A percentile compares a stretch with the other conserved stretches of the same genome.
Conservation (phyloP, 345 rosid species). For the Acer negundo region DNA sequence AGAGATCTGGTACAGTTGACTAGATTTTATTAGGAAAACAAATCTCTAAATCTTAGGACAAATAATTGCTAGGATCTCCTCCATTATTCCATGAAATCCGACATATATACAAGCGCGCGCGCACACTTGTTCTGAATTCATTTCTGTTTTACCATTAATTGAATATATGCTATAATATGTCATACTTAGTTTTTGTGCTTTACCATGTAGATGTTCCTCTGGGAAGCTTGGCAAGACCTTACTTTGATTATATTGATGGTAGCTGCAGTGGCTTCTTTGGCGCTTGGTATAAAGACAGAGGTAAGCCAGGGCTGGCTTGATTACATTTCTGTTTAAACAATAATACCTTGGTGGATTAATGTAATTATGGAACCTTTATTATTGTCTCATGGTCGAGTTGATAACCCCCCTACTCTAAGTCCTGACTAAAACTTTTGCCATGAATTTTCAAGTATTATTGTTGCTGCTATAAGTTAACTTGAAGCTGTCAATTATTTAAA, state of each 20-base stretch:
- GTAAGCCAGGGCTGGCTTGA: constrained; percentile 37
- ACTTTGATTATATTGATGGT: constrained; percentile 84
- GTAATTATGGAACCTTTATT: neutral
- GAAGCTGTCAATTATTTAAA: too few species aligned
- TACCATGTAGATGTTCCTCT: constrained; percentile 66
- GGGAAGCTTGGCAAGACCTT: constrained; percentile 93
- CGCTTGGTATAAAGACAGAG: constrained; percentile 93
- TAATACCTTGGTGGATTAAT: neutral
- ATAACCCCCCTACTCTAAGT: neutral
- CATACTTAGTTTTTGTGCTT: neutral
- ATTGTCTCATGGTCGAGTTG: neutral
- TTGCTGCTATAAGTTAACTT: too few species aligned
- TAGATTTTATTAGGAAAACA: too few species aligned
- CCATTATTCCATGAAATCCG: too few species aligned
- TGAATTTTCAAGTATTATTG: too few species aligned
- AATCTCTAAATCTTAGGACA: too few species aligned
- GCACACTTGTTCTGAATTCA: neutral
- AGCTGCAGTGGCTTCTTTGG: constrained; percentile 95
- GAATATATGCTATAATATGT: neutral
- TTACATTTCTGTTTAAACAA: neutral
- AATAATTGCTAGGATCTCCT: too few species aligned
- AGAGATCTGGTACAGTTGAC: too few species aligned
- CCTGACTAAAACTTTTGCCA: neutral
- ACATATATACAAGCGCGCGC: neutral
- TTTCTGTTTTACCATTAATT: neutral